These are phyloP conservation scores for Ceratobasidium sp. DNA, from an alignment of 1,284 basidiomycete species.

Conservation along the genomic window DNA sequence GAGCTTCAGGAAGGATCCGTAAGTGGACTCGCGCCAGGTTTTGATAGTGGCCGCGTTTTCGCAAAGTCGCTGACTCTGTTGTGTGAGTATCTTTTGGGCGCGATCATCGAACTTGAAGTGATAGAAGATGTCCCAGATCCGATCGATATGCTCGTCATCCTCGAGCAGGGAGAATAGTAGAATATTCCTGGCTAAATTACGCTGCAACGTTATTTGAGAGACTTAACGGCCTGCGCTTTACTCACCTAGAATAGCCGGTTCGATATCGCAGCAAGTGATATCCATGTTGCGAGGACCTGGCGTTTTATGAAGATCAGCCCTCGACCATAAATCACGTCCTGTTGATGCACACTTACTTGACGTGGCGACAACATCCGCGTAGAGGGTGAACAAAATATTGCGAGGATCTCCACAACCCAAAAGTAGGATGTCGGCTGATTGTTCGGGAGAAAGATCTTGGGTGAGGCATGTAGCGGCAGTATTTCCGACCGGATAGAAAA, in stretches of 20 bases:
- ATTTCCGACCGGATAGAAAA: slow-evolving; percentile 64
- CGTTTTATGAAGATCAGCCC: too few relatives aligned
- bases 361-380: slow-evolving; percentile 60
- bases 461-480: slow-evolving; percentile 67
- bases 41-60: neutral
- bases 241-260: slow-evolving; percentile 70
- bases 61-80: slow-evolving; percentile 17
- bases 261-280: slow-evolving; percentile 72
- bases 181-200: slow-evolving; percentile 20
- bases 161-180: slow-evolving; percentile 14
- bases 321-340: too few relatives aligned
- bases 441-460: slow-evolving; percentile 64
- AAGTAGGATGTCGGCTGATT: slow-evolving; percentile 64
- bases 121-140: slow-evolving; percentile 31
- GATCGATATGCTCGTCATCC: neutral
- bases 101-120: slow-evolving; percentile 32
- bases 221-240: neutral
- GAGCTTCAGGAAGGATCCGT: slow-evolving; percentile 2
- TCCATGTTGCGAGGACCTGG: slow-evolving; percentile 63
- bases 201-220: neutral
- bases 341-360: too few relatives aligned
- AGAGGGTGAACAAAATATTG: slow-evolving; percentile 67
- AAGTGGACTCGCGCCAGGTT: neutral
- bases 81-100: neutral
- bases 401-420: slow-evolving; percentile 72